Percentiles rank a stretch among this genome's conserved stretches.
phyloP scores from a whole-genome alignment of 768 basidiomycete species.

The Lactarius hatsudake region DNA sequence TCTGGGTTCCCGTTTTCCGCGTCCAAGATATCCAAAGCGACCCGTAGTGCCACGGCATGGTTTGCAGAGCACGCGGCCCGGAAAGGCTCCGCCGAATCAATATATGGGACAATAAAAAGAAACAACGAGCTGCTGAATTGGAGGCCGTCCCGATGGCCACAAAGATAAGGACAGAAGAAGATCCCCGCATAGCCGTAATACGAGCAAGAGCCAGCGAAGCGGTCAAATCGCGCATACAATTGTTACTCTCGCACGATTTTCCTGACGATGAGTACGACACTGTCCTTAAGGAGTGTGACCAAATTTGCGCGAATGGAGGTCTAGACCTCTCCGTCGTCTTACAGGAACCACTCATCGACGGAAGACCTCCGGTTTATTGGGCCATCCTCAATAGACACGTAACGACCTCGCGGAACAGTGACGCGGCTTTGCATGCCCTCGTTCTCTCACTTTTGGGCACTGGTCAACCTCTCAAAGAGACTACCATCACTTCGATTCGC shows the following conservation, averaged over 20 bases:
- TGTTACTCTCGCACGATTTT: slow-evolving; percentile 39
- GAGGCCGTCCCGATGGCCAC: not conserved
- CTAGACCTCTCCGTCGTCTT: slow-evolving; percentile 53
- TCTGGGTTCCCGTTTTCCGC: slow-evolving; percentile 8
- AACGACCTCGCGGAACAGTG: slow-evolving; percentile 16
- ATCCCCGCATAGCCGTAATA: not conserved
- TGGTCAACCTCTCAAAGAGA: slow-evolving; percentile 39
- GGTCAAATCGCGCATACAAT: slow-evolving; percentile 10
- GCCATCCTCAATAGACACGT: slow-evolving; percentile 55
- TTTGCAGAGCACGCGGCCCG: not conserved
- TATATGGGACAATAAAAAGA: not conserved
- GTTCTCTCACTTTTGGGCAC: slow-evolving; percentile 51
- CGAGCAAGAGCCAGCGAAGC: slow-evolving; percentile 1
- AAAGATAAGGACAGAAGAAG: not conserved
- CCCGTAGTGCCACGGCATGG: slow-evolving; percentile 6
- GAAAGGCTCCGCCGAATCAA: not conserved
- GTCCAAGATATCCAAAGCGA: not conserved
- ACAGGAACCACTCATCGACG: slow-evolving; percentile 61
- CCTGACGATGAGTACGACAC: slow-evolving; percentile 31
- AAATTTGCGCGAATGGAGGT: slow-evolving; percentile 50
- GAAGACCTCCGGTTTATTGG: slow-evolving; percentile 70
- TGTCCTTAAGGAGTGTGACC: slow-evolving; percentile 59
- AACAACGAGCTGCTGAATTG: not conserved
- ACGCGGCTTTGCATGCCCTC: slow-evolving; percentile 29
- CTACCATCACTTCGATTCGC: slow-evolving; percentile 46